These are phyloP conservation scores for Osmozyma mogii DNA, from an alignment of 805 yeast genomes.

Conservation along the genomic window DNA sequence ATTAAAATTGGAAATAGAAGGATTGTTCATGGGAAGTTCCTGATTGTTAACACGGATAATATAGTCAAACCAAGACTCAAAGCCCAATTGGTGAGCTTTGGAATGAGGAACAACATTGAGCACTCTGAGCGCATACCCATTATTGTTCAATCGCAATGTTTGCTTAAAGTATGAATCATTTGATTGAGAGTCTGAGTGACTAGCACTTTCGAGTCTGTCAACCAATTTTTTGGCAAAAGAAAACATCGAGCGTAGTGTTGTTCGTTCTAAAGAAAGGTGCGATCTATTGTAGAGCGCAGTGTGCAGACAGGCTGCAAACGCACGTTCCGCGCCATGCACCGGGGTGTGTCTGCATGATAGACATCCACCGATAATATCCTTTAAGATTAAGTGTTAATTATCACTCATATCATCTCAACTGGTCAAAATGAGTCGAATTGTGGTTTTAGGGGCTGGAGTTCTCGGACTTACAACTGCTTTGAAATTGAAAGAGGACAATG, in stretches of 20 bases:
- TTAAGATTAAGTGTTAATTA: no score
- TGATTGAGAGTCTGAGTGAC: slow-evolving; percentile 6
- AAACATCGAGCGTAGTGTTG: slow-evolving; percentile 33
- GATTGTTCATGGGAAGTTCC: slow-evolving; percentile 39
- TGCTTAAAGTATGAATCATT: slow-evolving; percentile 30
- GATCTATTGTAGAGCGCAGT: no score
- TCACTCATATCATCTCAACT: background rate
- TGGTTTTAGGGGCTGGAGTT: slow-evolving; percentile 26
- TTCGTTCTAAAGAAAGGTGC: no score
- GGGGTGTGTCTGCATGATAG: no score
- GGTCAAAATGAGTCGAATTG: slow-evolving; percentile 3
- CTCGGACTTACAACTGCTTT: slow-evolving; percentile 30
- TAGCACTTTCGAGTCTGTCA: slow-evolving; percentile 30
- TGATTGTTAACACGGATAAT: slow-evolving; percentile 74
- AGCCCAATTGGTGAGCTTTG: slow-evolving; percentile 23
- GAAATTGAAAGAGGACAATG: slow-evolving; percentile 14
- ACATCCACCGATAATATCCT: background rate
- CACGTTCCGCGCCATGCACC: no score
- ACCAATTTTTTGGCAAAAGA: slow-evolving; percentile 38
- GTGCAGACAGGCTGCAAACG: no score
- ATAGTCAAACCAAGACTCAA: slow-evolving; percentile 86
- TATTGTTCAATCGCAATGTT: slow-evolving; percentile 25
- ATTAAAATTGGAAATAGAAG: slow-evolving; percentile 17
- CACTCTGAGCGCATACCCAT: slow-evolving; percentile 35
- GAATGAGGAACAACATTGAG: slow-evolving; percentile 32